Base-by-base conservation (phyloP, 352 stramenopile genomes). In the Phytophthora pluvialis region DNA sequence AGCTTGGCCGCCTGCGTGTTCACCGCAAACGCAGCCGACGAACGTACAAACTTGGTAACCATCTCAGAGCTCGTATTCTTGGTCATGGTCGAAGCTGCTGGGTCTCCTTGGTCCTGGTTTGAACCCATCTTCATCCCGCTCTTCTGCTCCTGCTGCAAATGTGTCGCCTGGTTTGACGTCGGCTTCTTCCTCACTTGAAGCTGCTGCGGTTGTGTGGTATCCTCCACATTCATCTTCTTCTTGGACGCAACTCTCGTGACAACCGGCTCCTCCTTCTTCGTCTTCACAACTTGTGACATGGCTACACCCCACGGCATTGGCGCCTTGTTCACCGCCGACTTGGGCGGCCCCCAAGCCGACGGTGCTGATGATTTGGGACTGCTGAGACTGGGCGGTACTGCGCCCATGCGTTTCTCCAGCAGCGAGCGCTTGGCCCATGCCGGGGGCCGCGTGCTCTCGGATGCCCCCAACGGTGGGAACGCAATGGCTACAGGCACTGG, bases 1-100 rank as follows among this genome's bases (percentile, higher is more conserved):
- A 89, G 46, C 47, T 76, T 80, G 13, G 80, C 78, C 1, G 78
- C 80, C 16, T 75, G 72, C 0, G 58, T 48, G 43, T 89, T 89
- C 3, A 70, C 45, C 4, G 44, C 15, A 42, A 70, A 76, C 32
- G 60, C 67, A 15, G 36, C 13, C 21, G 32, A 28, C 7, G 55
- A 42, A 0, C 42, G n/a, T 2, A 18, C 33, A 9, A 18, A 11
- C 3, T 13, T 47, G 0, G 46, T 28, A 12, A 3, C 54, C 11
- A n/a, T 48, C 16, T 39, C 12, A 42, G 29, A 44, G 11, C 3
- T 26, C 2, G 18, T 35, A 32, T 40, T 45, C 26, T 62, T 60
- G 26, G 5, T 47, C 31, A 2, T 39, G 2, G 16, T 31, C 38
- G 12, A 11, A 21, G 31, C 26, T 31, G n/a, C 13, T 36, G 25